Evolutionary conservation across 2,329 filamentous ascomycete genomes (phyloP).

Genomic region (Phaeomoniella chlamydospora): DNA sequence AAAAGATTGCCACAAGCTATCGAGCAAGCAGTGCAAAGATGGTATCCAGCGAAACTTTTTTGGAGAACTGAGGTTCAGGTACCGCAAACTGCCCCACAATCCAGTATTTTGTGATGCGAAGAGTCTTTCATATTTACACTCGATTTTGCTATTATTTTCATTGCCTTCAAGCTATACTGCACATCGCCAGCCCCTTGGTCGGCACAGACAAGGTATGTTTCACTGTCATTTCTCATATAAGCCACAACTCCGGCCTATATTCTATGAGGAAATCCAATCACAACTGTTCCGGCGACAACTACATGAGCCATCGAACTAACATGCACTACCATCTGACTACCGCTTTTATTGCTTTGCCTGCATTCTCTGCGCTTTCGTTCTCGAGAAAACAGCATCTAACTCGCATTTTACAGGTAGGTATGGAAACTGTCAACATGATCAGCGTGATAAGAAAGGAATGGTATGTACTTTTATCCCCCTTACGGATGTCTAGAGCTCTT

Average conservation of each 20-base stretch:
- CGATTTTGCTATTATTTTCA: no score
- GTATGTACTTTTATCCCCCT: neutral
- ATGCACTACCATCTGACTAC: slow-evolving; percentile 47
- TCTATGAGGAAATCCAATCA: slow-evolving; percentile 26
- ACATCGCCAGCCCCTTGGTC: no score
- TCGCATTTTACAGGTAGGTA: slow-evolving; percentile 2
- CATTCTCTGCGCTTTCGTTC: slow-evolving; percentile 2
- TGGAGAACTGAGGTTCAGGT: no score
- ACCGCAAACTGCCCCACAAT: slow-evolving; percentile 10
- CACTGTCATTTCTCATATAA: no score
- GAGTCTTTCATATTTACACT: no score
- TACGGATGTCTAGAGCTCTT: slow-evolving; percentile 5
- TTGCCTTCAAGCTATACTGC: no score
- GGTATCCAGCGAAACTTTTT: no score
- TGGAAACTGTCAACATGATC: slow-evolving; percentile 1
- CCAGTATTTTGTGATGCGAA: no score
- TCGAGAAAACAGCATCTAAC: neutral
- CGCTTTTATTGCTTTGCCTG: slow-evolving; percentile 2
- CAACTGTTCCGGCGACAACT: slow-evolving; percentile 36
- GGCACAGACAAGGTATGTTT: no score
- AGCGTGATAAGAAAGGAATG: neutral
- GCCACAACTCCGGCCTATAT: no score
- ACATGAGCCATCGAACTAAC: slow-evolving; percentile 43
- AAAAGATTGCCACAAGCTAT: no score
- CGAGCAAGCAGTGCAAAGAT: no score